phyloP scores from a whole-genome alignment of 2,329 filamentous ascomycete species.

The Aspergillus hiratsukae region DNA sequence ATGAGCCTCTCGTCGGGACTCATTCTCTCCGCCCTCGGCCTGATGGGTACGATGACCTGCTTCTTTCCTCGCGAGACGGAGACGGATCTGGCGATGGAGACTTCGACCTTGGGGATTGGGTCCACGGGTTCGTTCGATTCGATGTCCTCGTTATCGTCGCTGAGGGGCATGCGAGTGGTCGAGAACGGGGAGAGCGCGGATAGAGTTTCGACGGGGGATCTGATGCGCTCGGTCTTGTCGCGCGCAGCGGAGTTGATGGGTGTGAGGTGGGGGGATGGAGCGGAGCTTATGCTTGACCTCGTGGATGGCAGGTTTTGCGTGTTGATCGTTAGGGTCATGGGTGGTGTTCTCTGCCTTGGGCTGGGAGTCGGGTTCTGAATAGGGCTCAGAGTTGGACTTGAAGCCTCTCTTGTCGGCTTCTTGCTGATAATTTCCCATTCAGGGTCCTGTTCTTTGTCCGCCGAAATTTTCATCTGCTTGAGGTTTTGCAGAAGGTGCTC shows the following conservation, averaged over 20 bases:
- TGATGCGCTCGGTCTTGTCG: slow-evolving; percentile 9
- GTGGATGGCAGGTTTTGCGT: slow-evolving; percentile 12
- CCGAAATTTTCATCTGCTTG: slow-evolving; percentile 12
- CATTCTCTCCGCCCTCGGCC: slow-evolving; percentile 19
- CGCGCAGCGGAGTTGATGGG: slow-evolving; percentile 9
- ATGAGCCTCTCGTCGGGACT: slow-evolving; percentile 27
- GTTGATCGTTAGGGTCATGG: slow-evolving; percentile 10
- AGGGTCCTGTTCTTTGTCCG: slow-evolving; percentile 16
- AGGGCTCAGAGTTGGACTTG: background rate
- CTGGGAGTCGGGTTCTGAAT: background rate
- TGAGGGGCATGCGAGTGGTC: slow-evolving; percentile 15
- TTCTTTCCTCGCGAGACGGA: slow-evolving; percentile 32
- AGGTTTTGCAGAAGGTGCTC: slow-evolving; percentile 12
- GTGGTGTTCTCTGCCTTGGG: background rate
- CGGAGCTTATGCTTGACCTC: slow-evolving; percentile 7
- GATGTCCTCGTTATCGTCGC: slow-evolving; percentile 9
- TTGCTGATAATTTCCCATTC: slow-evolving; percentile 21
- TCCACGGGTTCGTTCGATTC: slow-evolving; percentile 5
- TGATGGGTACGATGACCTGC: slow-evolving; percentile 36
- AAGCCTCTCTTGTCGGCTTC: slow-evolving; percentile 3
- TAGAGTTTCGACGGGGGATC: slow-evolving; percentile 14
- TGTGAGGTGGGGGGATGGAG: slow-evolving; percentile 13
- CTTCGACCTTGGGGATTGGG: slow-evolving; percentile 23
- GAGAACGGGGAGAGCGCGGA: slow-evolving; percentile 12
- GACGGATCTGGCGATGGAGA: slow-evolving; percentile 38